Conservation (phyloP, 129 eudicot species). For the Ambrosia trifida region DNA sequence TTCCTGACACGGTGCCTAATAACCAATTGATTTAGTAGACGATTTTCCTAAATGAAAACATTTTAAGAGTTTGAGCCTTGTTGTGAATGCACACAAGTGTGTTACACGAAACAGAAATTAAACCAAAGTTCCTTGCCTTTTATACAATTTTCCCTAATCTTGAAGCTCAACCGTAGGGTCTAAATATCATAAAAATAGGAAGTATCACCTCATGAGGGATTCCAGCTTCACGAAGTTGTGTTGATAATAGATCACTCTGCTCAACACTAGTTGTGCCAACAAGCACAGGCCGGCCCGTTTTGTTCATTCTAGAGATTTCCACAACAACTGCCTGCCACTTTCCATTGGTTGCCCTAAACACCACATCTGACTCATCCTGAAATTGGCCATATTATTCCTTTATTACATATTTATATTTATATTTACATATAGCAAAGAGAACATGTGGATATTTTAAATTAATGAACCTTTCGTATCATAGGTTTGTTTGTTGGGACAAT, state of each 20-base stretch:
- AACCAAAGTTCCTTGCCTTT: background rate
- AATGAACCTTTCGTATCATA: constrained; percentile 87
- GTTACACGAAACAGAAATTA: background rate
- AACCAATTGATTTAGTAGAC: background rate
- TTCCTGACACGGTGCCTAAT: background rate
- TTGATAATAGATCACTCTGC: constrained; percentile 89
- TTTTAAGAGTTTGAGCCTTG: background rate
- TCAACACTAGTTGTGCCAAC: constrained; percentile 99
- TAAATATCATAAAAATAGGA: background rate
- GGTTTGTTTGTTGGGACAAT: constrained; percentile 97
- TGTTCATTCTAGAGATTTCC: constrained; percentile 97
- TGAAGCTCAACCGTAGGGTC: constrained; percentile 2
- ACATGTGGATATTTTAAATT: constrained; percentile 18
- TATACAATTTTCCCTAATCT: background rate
- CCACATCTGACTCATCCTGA: constrained; percentile 98
- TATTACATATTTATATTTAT: background rate
- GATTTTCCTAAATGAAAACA: background rate
- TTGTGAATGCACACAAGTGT: background rate
- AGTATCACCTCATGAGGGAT: constrained; percentile 86
- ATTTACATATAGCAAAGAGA: constrained; percentile 10
- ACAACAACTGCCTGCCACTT: constrained; percentile 99
- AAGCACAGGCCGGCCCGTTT: constrained; percentile 95
- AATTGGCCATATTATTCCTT: constrained; percentile 3
- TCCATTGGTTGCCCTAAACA: constrained; percentile 86
- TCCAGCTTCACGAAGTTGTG: constrained; percentile 82